These are phyloP conservation scores for Aethionema arabicum DNA, from an alignment of 345 rosid species.

Conservation along the genomic window DNA sequence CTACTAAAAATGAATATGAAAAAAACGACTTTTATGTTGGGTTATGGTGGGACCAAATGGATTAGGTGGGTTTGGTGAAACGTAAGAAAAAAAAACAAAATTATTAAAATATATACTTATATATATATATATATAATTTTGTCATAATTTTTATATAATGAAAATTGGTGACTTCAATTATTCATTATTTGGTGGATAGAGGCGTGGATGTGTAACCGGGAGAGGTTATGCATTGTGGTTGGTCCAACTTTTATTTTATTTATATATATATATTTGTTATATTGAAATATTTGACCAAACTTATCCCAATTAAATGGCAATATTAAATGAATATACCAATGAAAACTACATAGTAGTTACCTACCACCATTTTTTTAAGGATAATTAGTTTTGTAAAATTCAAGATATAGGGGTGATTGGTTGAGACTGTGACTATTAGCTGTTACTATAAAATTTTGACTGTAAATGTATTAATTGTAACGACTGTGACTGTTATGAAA, in stretches of 20 bases:
- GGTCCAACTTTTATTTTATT: not conserved
- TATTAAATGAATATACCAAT: no score
- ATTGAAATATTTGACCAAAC: constrained; percentile 1
- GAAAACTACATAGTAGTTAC: no score
- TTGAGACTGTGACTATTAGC: no score
- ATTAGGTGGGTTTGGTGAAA: constrained; percentile 35
- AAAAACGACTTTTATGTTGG: constrained; percentile 25
- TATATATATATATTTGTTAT: not conserved
- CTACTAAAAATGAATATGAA: constrained; percentile 9
- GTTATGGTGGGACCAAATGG: constrained; percentile 25
- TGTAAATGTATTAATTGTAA: no score
- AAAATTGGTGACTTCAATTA: constrained; percentile 18
- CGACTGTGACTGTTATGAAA: no score
- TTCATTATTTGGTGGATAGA: not conserved
- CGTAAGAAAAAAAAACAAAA: not conserved
- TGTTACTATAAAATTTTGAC: no score
- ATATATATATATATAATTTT: not conserved
- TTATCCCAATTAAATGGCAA: not conserved
- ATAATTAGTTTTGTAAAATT: no score
- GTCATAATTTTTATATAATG: constrained; percentile 6
- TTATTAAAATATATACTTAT: not conserved
- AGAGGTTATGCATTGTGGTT: not conserved
- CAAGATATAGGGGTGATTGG: no score
- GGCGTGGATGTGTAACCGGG: not conserved
- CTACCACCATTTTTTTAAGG: no score